Base-by-base conservation (phyloP, 1,139 yeast species). In the Zhuliangozyma blackwelliae region DNA sequence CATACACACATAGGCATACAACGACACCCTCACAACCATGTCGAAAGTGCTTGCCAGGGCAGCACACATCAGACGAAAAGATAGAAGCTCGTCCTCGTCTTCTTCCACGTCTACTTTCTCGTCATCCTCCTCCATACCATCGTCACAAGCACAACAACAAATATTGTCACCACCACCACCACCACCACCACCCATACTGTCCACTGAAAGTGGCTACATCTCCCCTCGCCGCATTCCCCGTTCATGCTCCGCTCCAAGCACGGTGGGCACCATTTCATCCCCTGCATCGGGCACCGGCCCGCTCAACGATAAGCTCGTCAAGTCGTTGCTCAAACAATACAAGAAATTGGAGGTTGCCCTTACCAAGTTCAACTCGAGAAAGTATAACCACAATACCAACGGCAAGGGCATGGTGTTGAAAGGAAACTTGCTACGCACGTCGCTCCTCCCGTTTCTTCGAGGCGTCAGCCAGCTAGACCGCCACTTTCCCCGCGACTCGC, bases 401-500 rank as follows among this genome's bases (percentile, higher is more conserved):
- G 7, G 22, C 22, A 31, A 35, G 13, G 41, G 44, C 5, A 77
- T 80, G 7, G 64, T 80, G 2, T 57, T 72, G 25, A 79, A 79
- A 49, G 76, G 92, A 8, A 87, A 86, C 53, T 68, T 80, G 11
- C 62, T 87, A 20, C 65, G 96, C 22, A 65, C 86, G 2, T 63
- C 79, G 2, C 61, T 87, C n/a, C 61, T 87, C 20, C 84, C 89
- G 5, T 82, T 80, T 50, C 61, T 87, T 23, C 59, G 90, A 30
- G 55, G 59, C 19, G 55, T 55, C 31, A 56, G 53, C 31, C 50
- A 52, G 26, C 46, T 65, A 25, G 58, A 60, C 36, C 50, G 54
- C 6, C 45, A 46, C 31, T 57, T 59, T 32, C 42, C 49, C 16
- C 46, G 44, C 33, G 44, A 49, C 36, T 52, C 58, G 30, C 53